Percentiles rank a stretch among this genome's conserved stretches.
Conservation (phyloP, 306 rosid species). For the Comarum palustre region DNA sequence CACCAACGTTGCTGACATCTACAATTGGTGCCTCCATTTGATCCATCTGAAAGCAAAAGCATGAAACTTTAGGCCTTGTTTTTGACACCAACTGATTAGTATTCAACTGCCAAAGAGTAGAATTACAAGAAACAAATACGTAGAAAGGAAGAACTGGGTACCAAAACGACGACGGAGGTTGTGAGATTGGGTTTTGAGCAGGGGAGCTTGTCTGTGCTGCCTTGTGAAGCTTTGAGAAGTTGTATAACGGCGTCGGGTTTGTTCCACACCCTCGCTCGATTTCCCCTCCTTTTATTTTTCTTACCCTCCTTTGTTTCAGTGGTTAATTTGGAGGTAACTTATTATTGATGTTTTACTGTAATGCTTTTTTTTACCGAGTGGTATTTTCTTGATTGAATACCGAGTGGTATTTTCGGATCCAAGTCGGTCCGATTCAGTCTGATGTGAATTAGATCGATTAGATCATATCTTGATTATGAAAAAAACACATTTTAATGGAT, state of each 20-base stretch:
- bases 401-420: no score
- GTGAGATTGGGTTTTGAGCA: slow-evolving; percentile 5
- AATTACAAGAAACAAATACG: background rate
- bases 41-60: slow-evolving; percentile 7
- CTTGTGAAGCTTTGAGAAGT: background rate
- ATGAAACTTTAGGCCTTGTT: background rate
- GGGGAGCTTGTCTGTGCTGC: slow-evolving; percentile 4
- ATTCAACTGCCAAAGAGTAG: background rate
- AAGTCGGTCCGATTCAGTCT: no score
- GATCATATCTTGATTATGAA: no score
- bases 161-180: background rate
- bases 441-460: no score
- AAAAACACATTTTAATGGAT: no score
- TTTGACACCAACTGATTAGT: background rate
- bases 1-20: slow-evolving; percentile 19
- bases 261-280: background rate
- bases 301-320: no score
- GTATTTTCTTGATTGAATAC: no score
- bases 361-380: no score
- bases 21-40: slow-evolving; percentile 35
- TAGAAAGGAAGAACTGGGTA: no score
- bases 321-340: no score
- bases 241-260: slow-evolving; percentile 14
- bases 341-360: no score
- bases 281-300: background rate